Conservation (phyloP, 768 basidiomycete species). For the Termitomyces bulborhizus region DNA sequence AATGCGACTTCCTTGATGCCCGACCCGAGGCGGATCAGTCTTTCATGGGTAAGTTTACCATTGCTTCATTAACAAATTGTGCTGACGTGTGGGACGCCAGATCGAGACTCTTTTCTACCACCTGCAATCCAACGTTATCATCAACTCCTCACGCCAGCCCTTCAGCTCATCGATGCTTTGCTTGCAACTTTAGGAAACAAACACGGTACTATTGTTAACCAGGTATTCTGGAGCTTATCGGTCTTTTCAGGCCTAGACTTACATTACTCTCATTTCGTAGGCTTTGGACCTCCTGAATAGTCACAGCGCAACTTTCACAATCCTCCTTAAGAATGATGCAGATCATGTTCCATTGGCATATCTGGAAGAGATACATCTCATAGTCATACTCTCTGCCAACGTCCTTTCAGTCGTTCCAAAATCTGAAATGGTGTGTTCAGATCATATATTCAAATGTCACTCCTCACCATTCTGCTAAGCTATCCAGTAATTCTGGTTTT, state of each 20-base stretch:
- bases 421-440: slow-evolving; percentile 63
- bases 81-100: slow-evolving; percentile 31
- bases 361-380: slow-evolving; percentile 74
- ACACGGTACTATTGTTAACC: slow-evolving; percentile 61
- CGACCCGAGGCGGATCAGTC: slow-evolving; percentile 79
- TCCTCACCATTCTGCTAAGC: slow-evolving; percentile 22
- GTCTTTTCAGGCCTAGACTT: background rate
- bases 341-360: slow-evolving; percentile 56
- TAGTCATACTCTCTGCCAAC: slow-evolving; percentile 64
- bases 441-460: background rate
- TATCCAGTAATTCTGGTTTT: slow-evolving; percentile 69
- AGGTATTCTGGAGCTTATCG: slow-evolving; percentile 33
- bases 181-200: slow-evolving; percentile 70
- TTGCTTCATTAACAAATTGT: background rate
- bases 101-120: slow-evolving; percentile 82
- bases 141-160: slow-evolving; percentile 79
- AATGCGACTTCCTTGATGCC: slow-evolving; percentile 84
- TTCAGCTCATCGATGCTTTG: slow-evolving; percentile 76
- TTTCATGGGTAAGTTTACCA: slow-evolving; percentile 61
- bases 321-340: slow-evolving; percentile 72
- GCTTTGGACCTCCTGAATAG: slow-evolving; percentile 74
- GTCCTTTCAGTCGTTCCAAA: slow-evolving; percentile 69
- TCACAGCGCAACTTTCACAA: slow-evolving; percentile 80
- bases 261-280: slow-evolving; percentile 27
- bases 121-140: slow-evolving; percentile 87